These are phyloP conservation scores for Chaetomiaceae sp. DNA, from an alignment of 2,329 filamentous ascomycete genomes.

Conservation along the genomic window DNA sequence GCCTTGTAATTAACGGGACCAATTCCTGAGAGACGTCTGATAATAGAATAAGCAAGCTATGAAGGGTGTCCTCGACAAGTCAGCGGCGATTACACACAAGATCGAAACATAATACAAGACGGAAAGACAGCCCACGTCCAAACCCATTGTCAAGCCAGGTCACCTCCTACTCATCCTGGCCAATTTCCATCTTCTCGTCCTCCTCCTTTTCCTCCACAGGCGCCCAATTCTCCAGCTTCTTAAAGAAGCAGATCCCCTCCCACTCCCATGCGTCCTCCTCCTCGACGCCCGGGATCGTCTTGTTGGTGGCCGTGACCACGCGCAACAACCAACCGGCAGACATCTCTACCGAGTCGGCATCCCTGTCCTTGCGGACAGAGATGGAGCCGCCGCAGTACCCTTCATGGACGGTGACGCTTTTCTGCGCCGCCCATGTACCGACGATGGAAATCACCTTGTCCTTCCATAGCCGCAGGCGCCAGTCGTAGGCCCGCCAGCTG, in stretches of 20 bases:
- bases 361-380: background rate
- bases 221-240: background rate
- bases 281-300: background rate
- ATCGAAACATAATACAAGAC: too few species aligned
- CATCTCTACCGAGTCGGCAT: constrained; percentile 5
- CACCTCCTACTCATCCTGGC: too few species aligned
- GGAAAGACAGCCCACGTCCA: too few species aligned
- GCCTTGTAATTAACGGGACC: too few species aligned
- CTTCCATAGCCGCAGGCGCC: constrained; percentile 4
- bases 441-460: background rate
- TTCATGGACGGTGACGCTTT: background rate
- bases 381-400: background rate
- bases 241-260: background rate
- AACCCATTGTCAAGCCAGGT: too few species aligned
- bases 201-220: background rate
- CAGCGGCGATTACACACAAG: too few species aligned
- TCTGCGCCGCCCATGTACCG: background rate
- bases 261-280: background rate
- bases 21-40: too few species aligned
- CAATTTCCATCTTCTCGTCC: background rate
- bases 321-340: background rate
- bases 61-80: too few species aligned
- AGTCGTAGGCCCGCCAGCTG: background rate
- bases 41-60: too few species aligned
- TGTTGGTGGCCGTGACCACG: background rate